These are phyloP conservation scores for Leccinum arenicola DNA, from an alignment of 768 basidiomycete genomes.

Conservation along the genomic window DNA sequence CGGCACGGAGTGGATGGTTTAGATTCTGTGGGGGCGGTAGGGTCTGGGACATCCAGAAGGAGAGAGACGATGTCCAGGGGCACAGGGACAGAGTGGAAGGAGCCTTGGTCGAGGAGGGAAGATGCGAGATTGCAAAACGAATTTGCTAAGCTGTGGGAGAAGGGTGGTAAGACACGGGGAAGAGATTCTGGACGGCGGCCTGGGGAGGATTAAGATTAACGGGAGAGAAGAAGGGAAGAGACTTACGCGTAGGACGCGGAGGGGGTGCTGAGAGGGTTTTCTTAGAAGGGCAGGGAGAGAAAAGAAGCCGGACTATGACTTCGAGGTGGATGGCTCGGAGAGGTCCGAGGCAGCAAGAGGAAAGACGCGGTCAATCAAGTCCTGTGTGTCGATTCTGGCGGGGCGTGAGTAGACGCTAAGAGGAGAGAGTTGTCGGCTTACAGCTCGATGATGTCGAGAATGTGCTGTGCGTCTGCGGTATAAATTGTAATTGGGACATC, in stretches of 20 bases:
- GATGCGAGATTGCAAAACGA: conserved; percentile 69
- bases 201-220: conserved; percentile 20
- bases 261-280: conserved; percentile 50
- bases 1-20: conserved; percentile 13
- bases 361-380: conserved; percentile 78
- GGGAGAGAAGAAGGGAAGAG: conserved; percentile 14
- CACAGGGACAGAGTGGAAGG: conserved; percentile 43
- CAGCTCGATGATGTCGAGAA: conserved; percentile 61
- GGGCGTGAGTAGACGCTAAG: not conserved
- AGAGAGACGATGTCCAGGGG: conserved; percentile 47
- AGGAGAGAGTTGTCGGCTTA: conserved; percentile 26
- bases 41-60: conserved; percentile 29
- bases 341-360: conserved; percentile 44
- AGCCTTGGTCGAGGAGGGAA: conserved; percentile 70
- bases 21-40: conserved; percentile 18
- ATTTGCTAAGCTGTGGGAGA: conserved; percentile 65
- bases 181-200: conserved; percentile 64
- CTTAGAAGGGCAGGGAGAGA: conserved; percentile 58
- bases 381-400: conserved; percentile 65
- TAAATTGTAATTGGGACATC: conserved; percentile 42
- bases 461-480: conserved; percentile 44
- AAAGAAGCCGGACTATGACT: conserved; percentile 29
- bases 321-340: conserved; percentile 41
- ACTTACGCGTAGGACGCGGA: conserved; percentile 56
- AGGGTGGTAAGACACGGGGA: conserved; percentile 65